phyloP scores from a whole-genome alignment of 2,329 filamentous ascomycete species.

The Diaporthe ampelina region DNA sequence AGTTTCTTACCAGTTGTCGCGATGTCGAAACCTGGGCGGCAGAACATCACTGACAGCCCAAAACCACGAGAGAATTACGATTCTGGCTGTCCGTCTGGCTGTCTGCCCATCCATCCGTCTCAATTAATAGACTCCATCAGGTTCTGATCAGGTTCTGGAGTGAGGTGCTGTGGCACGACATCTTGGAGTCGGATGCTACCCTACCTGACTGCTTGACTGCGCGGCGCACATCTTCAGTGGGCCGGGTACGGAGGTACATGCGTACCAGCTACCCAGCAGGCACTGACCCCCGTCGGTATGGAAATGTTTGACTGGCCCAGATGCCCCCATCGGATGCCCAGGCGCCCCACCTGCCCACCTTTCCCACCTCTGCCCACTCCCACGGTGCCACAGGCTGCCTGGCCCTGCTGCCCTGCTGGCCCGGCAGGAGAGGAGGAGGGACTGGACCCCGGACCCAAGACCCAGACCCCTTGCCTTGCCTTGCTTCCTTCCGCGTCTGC shows the following conservation, averaged over 20 bases:
- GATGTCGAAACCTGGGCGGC: slow-evolving; percentile 2
- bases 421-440: not conserved
- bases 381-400: slow-evolving; percentile 1
- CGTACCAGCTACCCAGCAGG: not conserved
- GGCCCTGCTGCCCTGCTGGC: not conserved
- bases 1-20: slow-evolving; percentile 1
- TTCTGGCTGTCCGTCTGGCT: not conserved
- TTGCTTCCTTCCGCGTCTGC: slow-evolving; percentile 35
- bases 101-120: slow-evolving; percentile 6
- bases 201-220: not conserved
- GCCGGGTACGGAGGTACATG: slow-evolving; percentile 5
- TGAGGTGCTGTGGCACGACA: slow-evolving; percentile 3
- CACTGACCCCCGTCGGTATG: not conserved
- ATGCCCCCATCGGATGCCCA: slow-evolving; percentile 23
- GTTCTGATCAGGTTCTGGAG: not conserved
- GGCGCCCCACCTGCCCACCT: slow-evolving; percentile 23
- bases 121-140: not conserved
- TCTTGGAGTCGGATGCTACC: slow-evolving; percentile 14
- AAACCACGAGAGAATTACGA: not conserved
- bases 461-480: slow-evolving; percentile 19
- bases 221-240: not conserved
- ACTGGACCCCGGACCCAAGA: slow-evolving; percentile 6
- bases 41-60: not conserved
- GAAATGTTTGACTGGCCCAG: slow-evolving; percentile 8
- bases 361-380: not conserved